Percentiles rank a stretch among this genome's conserved stretches.
Conservation (phyloP, 2,329 filamentous ascomycete species). For the Phialocephala sp. region DNA sequence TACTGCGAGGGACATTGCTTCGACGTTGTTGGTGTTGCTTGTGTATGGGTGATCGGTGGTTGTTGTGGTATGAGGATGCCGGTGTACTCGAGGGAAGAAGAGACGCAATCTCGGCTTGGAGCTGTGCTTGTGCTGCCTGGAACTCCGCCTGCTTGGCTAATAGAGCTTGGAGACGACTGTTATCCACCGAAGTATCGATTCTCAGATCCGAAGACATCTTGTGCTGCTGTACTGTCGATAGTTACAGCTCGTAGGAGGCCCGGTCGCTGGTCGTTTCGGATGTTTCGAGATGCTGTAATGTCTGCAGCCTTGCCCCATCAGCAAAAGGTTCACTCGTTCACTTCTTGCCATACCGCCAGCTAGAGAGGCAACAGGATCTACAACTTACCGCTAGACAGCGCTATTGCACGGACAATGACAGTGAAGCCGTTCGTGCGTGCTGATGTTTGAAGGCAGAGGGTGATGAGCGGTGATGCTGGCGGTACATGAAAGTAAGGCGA, state of each 20-base stretch:
- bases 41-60: constrained; percentile 38
- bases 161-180: constrained; percentile 34
- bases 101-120: constrained; percentile 38
- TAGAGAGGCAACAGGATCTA: constrained; percentile 23
- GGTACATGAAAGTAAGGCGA: constrained; percentile 38
- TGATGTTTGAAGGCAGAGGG: constrained; percentile 19
- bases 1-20: constrained; percentile 39
- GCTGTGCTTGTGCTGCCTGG: constrained; percentile 36
- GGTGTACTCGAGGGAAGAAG: constrained; percentile 21
- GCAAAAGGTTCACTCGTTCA: constrained; percentile 10
- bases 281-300: constrained; percentile 23
- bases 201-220: constrained; percentile 34
- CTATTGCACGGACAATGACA: constrained; percentile 19
- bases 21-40: constrained; percentile 38
- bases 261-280: constrained; percentile 9
- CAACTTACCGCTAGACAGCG: constrained; percentile 27
- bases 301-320: constrained; percentile 36
- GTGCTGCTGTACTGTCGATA: constrained; percentile 20
- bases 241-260: constrained; percentile 21
- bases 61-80: constrained; percentile 29
- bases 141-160: constrained; percentile 36
- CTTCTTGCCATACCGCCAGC: constrained; percentile 1
- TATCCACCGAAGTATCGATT: constrained; percentile 32
- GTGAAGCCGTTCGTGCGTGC: constrained; percentile 7
- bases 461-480: constrained; percentile 32